phyloP scores from a whole-genome alignment of 2,329 filamentous ascomycete genomes.

The Hypoxylon sp. region DNA sequence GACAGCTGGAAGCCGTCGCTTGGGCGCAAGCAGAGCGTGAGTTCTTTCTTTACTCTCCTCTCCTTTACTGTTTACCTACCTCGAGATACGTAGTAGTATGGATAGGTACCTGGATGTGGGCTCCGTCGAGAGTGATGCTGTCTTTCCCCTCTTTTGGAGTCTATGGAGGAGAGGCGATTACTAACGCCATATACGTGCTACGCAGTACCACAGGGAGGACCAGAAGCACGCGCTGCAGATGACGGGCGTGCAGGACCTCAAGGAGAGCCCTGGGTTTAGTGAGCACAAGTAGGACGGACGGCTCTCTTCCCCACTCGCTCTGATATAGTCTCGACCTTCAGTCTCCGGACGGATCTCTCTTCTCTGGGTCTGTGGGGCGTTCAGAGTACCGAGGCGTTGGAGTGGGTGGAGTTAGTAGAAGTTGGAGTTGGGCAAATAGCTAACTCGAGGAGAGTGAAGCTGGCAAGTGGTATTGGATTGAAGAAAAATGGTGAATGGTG shows the following conservation, averaged over 20 bases:
- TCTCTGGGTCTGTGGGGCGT: neutral
- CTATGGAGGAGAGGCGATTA: neutral
- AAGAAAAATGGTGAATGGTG: too few relatives aligned
- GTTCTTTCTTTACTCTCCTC: too few relatives aligned
- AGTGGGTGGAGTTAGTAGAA: constrained; percentile 3
- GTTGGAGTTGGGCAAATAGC: constrained; percentile 5
- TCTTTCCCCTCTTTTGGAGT: neutral
- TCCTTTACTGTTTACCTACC: neutral
- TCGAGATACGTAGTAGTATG: too few relatives aligned
- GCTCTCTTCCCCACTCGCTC: neutral
- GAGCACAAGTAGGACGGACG: constrained; percentile 44
- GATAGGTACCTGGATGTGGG: too few relatives aligned
- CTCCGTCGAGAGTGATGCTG: neutral
- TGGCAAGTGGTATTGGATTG: neutral
- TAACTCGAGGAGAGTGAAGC: too few relatives aligned
- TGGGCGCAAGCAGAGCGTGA: constrained; percentile 53
- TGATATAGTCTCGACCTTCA: too few relatives aligned
- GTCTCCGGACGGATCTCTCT: too few relatives aligned
- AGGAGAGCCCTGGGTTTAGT: constrained; percentile 53
- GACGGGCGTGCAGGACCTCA: constrained; percentile 47
- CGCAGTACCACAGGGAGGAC: constrained; percentile 59
- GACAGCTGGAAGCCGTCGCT: constrained; percentile 57
- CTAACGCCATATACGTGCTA: neutral
- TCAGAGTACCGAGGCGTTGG: neutral
- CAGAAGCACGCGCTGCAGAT: constrained; percentile 61